A percentile compares a stretch with the other conserved stretches of the same genome.
These are phyloP conservation scores for Odonthalia washingtoniensis DNA, from an alignment of 31 red algal genomes.

Conservation along the genomic window DNA sequence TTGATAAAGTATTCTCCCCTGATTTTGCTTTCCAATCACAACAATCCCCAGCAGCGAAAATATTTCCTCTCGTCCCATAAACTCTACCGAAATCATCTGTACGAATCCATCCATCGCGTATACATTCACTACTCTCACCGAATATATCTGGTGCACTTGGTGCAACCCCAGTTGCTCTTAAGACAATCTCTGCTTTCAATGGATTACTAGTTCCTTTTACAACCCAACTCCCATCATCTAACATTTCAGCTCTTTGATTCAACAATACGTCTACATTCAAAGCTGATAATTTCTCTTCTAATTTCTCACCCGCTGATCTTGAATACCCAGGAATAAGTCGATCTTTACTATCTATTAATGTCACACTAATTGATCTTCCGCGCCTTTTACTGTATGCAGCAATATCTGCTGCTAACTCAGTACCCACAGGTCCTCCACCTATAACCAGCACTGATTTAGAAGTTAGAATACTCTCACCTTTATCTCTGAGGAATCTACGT, in stretches of 20 bases:
- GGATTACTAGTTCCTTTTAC: slow-evolving; percentile 37
- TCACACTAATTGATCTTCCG: slow-evolving; percentile 29
- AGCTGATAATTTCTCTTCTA: background rate
- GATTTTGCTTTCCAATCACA: slow-evolving; percentile 41
- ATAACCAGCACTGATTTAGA: slow-evolving; percentile 40
- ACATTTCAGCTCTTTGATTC: slow-evolving; percentile 29
- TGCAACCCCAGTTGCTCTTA: slow-evolving; percentile 36
- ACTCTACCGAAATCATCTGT: slow-evolving; percentile 61
- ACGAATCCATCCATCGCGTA: slow-evolving; percentile 52
- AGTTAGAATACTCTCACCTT: slow-evolving; percentile 31
- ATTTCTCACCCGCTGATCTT: background rate
- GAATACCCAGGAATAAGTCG: slow-evolving; percentile 61
- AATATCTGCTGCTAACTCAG: slow-evolving; percentile 66
- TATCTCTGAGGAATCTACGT: slow-evolving; percentile 10
- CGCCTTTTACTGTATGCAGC: slow-evolving; percentile 26
- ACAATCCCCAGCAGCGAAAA: slow-evolving; percentile 74
- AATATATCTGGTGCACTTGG: slow-evolving; percentile 39
- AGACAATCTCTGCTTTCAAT: slow-evolving; percentile 41
- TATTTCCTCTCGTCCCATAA: slow-evolving; percentile 28
- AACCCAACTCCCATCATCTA: slow-evolving; percentile 57
- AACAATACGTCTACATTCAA: slow-evolving; percentile 42
- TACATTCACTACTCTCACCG: background rate
- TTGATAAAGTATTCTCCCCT: slow-evolving; percentile 46
- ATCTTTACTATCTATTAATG: slow-evolving; percentile 47
- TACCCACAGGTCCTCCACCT: slow-evolving; percentile 66